These are phyloP conservation scores for Cercis canadensis DNA, from an alignment of 306 rosid genomes.

Conservation along the genomic window DNA sequence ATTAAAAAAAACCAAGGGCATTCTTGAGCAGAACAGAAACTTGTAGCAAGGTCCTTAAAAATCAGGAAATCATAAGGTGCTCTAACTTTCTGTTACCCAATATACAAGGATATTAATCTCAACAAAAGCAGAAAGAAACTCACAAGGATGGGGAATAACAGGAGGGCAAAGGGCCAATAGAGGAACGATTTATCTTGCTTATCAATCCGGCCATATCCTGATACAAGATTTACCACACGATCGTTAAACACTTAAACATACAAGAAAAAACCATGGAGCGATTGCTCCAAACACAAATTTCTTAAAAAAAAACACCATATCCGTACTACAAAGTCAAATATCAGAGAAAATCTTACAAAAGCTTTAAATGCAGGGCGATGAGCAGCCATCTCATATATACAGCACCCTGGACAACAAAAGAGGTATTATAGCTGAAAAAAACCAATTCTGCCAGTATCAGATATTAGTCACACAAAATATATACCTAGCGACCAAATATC, in stretches of 20 bases:
- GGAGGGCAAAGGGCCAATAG: conserved; percentile 93
- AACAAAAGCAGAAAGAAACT: conserved; percentile 44
- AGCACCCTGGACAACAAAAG: conserved; percentile 72
- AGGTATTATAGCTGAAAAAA: conserved; percentile 46
- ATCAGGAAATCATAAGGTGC: conserved; percentile 3
- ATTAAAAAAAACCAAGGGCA: background rate
- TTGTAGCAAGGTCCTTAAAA: conserved; percentile 1
- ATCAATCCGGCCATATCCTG: conserved; percentile 99
- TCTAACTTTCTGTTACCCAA: conserved; percentile 11
- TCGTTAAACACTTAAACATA: conserved; percentile 26
- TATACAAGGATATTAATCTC: conserved; percentile 32
- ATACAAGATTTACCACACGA: conserved; percentile 38
- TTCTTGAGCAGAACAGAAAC: background rate
- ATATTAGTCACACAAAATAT: conserved; percentile 28
- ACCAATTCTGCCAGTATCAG: conserved; percentile 4
- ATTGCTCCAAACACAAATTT: background rate
- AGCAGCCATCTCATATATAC: conserved; percentile 99
- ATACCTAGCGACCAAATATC: conserved; percentile 99
- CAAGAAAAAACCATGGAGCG: conserved; percentile 12
- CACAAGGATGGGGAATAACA: conserved; percentile 95
- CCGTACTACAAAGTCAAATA: conserved; percentile 15
- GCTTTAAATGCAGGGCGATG: conserved; percentile 99
- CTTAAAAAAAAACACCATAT: no score
- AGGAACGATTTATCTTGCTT: conserved; percentile 97
- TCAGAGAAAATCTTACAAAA: conserved; percentile 70